phyloP scores from a whole-genome alignment of 2,329 filamentous ascomycete genomes.

The Diaporthe velutina region DNA sequence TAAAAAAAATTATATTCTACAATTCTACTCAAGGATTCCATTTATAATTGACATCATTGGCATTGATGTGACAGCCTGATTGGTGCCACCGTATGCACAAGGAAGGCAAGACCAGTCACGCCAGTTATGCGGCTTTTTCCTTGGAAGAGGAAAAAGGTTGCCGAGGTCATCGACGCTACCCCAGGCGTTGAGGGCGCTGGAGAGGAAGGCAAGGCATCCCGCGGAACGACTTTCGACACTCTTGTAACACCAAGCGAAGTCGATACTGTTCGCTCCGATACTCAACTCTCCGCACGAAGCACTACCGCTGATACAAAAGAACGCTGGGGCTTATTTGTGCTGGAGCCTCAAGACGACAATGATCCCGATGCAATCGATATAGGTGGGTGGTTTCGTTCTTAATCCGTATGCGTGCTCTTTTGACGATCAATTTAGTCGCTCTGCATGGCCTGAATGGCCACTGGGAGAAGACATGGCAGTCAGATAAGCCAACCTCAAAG shows the following conservation, averaged over 20 bases:
- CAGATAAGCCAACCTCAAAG: background rate
- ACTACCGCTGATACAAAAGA: background rate
- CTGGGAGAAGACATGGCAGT: slow-evolving; percentile 32
- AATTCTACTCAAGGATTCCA: background rate
- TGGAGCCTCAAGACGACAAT: slow-evolving; percentile 26
- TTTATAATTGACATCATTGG: background rate
- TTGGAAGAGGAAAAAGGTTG: slow-evolving; percentile 9
- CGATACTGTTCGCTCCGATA: slow-evolving; percentile 1
- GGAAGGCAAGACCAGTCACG: background rate
- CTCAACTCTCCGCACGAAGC: background rate
- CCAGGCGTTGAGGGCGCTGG: background rate
- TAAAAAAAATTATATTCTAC: background rate
- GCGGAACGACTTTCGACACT: slow-evolving; percentile 14
- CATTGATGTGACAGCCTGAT: slow-evolving; percentile 4
- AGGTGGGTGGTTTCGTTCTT: too few species aligned
- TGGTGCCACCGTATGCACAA: background rate
- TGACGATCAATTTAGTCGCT: slow-evolving; percentile 29
- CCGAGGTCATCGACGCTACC: background rate
- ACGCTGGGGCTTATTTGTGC: slow-evolving; percentile 1
- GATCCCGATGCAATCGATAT: slow-evolving; percentile 30
- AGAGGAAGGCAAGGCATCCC: background rate
- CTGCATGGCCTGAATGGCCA: slow-evolving; percentile 32
- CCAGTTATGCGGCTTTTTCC: slow-evolving; percentile 13
- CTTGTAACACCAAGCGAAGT: background rate
- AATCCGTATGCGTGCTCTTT: too few species aligned